Evolutionary conservation across 1,284 basidiomycete species (phyloP).

Genomic region (Tylopilus sp.): DNA sequence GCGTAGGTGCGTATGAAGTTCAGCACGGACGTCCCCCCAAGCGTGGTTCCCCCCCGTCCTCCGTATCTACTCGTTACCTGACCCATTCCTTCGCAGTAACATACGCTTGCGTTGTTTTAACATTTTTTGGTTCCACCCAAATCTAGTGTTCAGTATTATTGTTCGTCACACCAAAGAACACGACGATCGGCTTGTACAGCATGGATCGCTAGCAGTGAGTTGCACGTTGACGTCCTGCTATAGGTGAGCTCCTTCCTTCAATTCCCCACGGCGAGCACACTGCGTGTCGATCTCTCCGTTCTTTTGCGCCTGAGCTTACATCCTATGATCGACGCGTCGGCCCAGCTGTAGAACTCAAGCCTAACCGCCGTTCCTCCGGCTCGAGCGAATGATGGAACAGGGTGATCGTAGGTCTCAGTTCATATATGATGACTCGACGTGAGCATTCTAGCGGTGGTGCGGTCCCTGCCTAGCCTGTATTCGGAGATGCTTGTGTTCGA

Average conservation of each 20-base stretch:
- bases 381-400: background rate
- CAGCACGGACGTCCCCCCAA: constrained; percentile 9
- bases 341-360: background rate
- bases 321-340: background rate
- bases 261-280: background rate
- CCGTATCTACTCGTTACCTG: constrained; percentile 12
- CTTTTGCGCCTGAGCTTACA: background rate
- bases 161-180: background rate
- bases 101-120: background rate
- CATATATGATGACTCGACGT: background rate
- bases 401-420: background rate
- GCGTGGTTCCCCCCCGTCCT: constrained; percentile 2
- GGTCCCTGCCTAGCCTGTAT: no score
- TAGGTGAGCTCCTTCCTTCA: background rate
- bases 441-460: no score
- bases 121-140: background rate
- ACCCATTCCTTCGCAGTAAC: background rate
- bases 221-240: background rate
- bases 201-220: background rate
- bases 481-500: no score
- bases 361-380: background rate
- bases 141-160: background rate
- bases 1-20: no score
- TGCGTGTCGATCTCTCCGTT: background rate
- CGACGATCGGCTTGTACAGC: no score